A percentile compares a stretch with the other conserved stretches of the same genome.
Evolutionary conservation across 345 rosid species (phyloP).

Genomic region (Rhizophora apiculata): DNA sequence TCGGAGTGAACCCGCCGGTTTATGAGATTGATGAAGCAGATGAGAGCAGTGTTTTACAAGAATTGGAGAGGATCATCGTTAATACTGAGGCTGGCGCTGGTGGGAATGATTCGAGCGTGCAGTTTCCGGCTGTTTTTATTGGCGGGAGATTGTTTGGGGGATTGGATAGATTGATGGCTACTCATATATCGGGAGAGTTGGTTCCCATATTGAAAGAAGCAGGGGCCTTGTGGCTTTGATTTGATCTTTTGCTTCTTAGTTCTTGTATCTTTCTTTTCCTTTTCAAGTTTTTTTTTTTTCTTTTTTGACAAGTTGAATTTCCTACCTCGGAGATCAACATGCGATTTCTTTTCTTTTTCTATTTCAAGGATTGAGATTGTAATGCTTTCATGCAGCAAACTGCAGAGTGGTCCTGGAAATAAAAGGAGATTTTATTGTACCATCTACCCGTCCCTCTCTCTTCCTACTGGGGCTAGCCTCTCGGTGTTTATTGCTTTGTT

Average conservation of each 20-base stretch:
- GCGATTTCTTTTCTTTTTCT: not conserved
- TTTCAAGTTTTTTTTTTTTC: not conserved
- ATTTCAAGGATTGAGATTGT: conserved; percentile 2
- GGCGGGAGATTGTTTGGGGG: conserved; percentile 93
- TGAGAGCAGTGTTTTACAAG: conserved; percentile 37
- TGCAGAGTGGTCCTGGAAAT: not conserved
- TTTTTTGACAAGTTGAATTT: not conserved
- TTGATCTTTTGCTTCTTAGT: not conserved
- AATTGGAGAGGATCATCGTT: conserved; percentile 38
- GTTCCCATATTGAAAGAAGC: conserved; percentile 76
- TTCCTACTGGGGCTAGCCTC: too few relatives aligned
- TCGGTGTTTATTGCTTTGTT: too few relatives aligned
- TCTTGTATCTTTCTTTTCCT: not conserved
- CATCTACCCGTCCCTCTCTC: too few relatives aligned
- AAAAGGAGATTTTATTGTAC: not conserved
- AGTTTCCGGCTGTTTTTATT: conserved; percentile 76
- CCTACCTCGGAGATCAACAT: not conserved
- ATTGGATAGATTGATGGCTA: conserved; percentile 84
- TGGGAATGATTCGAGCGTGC: conserved; percentile 23
- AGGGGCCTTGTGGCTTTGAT: conserved; percentile 94
- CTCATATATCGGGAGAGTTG: conserved; percentile 86
- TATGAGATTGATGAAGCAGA: conserved; percentile 65
- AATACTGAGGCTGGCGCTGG: not conserved
- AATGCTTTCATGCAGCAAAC: conserved; percentile 1
- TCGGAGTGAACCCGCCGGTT: conserved; percentile 79